phyloP scores from a whole-genome alignment of 2,329 filamentous ascomycete genomes.

The Parastagonospora nodorum region DNA sequence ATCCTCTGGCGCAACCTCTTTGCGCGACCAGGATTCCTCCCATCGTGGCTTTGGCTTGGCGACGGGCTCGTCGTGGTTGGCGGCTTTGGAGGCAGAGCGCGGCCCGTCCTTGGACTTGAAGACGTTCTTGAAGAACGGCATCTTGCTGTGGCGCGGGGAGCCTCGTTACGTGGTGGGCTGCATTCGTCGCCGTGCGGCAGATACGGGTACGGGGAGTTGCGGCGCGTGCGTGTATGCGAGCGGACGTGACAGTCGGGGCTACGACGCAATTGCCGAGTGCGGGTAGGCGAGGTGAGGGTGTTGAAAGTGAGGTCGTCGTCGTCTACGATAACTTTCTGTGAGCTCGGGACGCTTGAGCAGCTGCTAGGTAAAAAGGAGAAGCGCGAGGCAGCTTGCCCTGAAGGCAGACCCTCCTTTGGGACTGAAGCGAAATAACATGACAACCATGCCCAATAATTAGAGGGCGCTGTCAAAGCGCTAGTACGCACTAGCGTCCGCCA shows the following conservation, averaged over 20 bases:
- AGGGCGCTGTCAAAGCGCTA: conserved; percentile 3
- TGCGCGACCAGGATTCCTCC: conserved; percentile 86
- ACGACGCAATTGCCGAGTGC: neutral
- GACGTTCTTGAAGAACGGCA: conserved; percentile 48
- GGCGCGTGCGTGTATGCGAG: conserved; percentile 9
- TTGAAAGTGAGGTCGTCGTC: conserved; percentile 8
- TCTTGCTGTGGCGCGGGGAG: conserved; percentile 25
- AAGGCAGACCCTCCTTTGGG: conserved; percentile 17
- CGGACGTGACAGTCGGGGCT: conserved; percentile 3
- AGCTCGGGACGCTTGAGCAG: neutral
- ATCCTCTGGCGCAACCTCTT: conserved; percentile 83
- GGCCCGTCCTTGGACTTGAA: conserved; percentile 44
- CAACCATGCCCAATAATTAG: conserved; percentile 11
- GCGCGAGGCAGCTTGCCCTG: conserved; percentile 13
- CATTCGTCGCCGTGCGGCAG: conserved; percentile 24
- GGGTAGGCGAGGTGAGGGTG: neutral
- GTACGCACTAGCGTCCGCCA: too few relatives aligned
- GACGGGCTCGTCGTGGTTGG: conserved; percentile 29
- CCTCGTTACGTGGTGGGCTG: conserved; percentile 22
- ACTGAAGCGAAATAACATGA: conserved; percentile 26
- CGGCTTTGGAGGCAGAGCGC: conserved; percentile 36
- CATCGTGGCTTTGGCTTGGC: conserved; percentile 73
- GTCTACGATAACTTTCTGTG: neutral
- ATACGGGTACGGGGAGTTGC: conserved; percentile 12
- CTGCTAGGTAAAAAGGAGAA: conserved; percentile 24